A percentile compares a stretch with the other conserved stretches of the same genome.
Conservation (phyloP, 2,329 filamentous ascomycete genomes). For the Exophiala aquamarina region DNA sequence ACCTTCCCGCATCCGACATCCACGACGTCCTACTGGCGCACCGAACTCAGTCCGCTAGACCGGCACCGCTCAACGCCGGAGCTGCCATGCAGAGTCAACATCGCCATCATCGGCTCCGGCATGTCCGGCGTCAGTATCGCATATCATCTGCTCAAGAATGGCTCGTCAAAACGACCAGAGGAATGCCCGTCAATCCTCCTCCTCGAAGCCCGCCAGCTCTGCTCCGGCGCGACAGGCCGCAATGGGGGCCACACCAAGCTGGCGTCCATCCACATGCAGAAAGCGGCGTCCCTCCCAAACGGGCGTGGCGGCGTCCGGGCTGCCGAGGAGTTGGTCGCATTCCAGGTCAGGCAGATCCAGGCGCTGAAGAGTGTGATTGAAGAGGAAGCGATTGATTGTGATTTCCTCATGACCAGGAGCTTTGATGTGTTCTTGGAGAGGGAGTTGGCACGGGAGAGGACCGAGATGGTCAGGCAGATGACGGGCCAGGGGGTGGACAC, state of each 20-base stretch:
- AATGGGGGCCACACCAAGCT: constrained; percentile 38
- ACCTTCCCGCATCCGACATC: too few species aligned
- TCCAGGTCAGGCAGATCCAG: constrained; percentile 30
- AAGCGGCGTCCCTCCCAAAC: too few species aligned
- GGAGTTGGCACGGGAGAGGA: constrained; percentile 20
- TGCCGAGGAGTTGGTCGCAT: constrained; percentile 11
- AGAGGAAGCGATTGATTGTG: constrained; percentile 42
- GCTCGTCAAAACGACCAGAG: constrained; percentile 15
- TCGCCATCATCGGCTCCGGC: constrained; percentile 38
- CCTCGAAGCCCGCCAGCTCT: constrained; percentile 37
- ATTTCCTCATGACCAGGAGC: constrained; percentile 37
- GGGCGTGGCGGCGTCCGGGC: constrained; percentile 34
- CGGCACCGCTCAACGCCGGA: not conserved
- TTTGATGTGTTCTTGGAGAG: constrained; percentile 38
- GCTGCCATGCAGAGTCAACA: constrained; percentile 30
- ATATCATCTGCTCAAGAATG: constrained; percentile 32
- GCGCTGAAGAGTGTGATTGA: constrained; percentile 32
- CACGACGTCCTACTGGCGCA: too few species aligned
- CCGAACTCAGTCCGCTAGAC: too few species aligned
- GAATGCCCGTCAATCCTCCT: constrained; percentile 31
- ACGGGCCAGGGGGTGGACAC: too few species aligned
- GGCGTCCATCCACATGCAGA: constrained; percentile 5
- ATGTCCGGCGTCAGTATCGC: constrained; percentile 37
- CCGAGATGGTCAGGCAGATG: too few species aligned
- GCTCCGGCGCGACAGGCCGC: constrained; percentile 39